Conservation (phyloP, 2,329 filamentous ascomycete genomes). For the Penicillium janthinellum region DNA sequence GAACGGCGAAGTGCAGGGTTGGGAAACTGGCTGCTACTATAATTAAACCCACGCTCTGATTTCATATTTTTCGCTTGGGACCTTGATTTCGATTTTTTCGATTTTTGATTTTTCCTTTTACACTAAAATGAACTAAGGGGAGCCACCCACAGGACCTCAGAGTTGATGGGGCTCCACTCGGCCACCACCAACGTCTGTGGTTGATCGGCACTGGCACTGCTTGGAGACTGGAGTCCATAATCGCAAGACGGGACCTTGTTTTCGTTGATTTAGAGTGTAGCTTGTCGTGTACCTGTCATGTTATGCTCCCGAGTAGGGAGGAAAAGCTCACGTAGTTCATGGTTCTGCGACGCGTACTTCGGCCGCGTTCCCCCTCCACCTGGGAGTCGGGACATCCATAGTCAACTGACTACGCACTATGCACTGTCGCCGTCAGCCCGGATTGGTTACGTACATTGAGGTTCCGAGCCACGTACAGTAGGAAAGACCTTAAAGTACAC, state of each 20-base stretch:
- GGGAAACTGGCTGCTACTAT: conserved; percentile 6
- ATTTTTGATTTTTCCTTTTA: conserved; percentile 9
- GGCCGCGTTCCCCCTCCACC: conserved; percentile 12
- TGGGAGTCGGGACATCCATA: not conserved
- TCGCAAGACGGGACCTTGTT: not conserved
- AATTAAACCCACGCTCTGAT: conserved; percentile 13
- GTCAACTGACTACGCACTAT: not conserved
- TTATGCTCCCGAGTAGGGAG: not conserved
- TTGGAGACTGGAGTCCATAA: not conserved
- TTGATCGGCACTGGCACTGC: conserved; percentile 9
- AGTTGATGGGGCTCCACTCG: conserved; percentile 3
- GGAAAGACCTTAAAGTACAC: not conserved
- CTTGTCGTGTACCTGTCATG: conserved; percentile 2
- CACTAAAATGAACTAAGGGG: conserved; percentile 6
- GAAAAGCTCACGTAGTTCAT: not conserved
- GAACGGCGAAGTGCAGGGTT: not conserved
- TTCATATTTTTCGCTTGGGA: not conserved
- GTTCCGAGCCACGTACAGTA: not conserved
- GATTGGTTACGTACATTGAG: not conserved
- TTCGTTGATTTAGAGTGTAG: not conserved
- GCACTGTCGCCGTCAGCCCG: not conserved
- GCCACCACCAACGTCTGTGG: not conserved
- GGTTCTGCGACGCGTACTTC: conserved; percentile 8
- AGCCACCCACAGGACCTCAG: not conserved
- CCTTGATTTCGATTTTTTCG: conserved; percentile 4